Evolutionary conservation across 441 rosid species (phyloP), one percentile per base, ranked within the genome.

Genomic region (Croton laevigatus): DNA sequence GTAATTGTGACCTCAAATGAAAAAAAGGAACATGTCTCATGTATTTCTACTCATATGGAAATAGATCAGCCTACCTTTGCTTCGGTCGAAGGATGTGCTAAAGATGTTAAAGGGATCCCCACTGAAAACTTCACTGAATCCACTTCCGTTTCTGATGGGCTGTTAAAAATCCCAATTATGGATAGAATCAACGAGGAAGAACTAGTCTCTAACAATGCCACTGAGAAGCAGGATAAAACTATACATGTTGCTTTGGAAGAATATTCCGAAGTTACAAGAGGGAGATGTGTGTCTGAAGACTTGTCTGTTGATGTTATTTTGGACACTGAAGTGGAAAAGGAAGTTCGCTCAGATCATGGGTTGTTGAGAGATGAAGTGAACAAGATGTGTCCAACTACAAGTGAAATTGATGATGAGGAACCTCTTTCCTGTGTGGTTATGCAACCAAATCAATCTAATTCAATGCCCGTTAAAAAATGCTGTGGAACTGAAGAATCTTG

Each of bases 251-350:
- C 73, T 34, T 59, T 64, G 36, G 85, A 68, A 79, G 69, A 62
- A 71, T 70, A 62, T 68, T 58, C 77, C 65, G 84, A 83, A 75
- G 68, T 70, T 71, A 57, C 71, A 65, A 74, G 44, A 60, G 66
- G 65, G 37, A 63, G 38, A 63, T 62, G 34, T 65, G 68, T 58
- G 58, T 53, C 53, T 69, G 72, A 75, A 71, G 76, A 75, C 51
- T 55, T 54, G 23, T 61, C 52, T 57, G 8, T 34, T 10, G 69
- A 2, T 20, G 22, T 54, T 59, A 59, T 37, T n/a, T 69, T 64
- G 46, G 69, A 55, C 12, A 19, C 13, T 8, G 45, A 62, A 20
- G 23, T 36, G 27, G 69, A 38, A 64, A 55, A 62, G 66, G 76
- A 67, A 61, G 62, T 37, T 62, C 52, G 48, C 23, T 76, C 66